A percentile compares a stretch with the other conserved stretches of the same genome.
Evolutionary conservation across 768 basidiomycete genomes (phyloP).

Genomic region (Antrodiella citrinella): DNA sequence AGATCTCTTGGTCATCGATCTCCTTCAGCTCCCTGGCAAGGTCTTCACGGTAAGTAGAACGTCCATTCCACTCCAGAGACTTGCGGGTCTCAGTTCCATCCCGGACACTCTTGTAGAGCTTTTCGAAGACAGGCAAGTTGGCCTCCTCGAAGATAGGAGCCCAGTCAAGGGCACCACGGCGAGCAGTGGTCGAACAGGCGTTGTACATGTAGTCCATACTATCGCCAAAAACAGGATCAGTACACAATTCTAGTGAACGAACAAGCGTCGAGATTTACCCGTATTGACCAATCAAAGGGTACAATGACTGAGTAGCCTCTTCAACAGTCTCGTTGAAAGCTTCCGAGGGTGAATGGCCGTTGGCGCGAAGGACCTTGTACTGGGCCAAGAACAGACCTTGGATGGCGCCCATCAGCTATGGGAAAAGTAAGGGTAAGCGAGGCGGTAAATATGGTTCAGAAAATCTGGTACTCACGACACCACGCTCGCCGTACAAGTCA

Average conservation of each 20-base stretch:
- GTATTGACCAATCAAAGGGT: slow-evolving; percentile 92
- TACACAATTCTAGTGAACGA: background rate
- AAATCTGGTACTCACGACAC: slow-evolving; percentile 83
- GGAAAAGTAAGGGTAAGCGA: slow-evolving; percentile 1
- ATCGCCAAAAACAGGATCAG: slow-evolving; percentile 25
- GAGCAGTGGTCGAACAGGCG: slow-evolving; percentile 98
- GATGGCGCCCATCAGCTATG: slow-evolving; percentile 92
- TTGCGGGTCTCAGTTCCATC: slow-evolving; percentile 97
- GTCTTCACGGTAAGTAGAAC: slow-evolving; percentile 87
- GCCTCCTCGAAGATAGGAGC: slow-evolving; percentile 93
- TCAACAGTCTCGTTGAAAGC: slow-evolving; percentile 99
- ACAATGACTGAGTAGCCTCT: slow-evolving; percentile 98
- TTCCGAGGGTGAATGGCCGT: slow-evolving; percentile 95
- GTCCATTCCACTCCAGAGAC: slow-evolving; percentile 91
- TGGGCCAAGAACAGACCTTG: slow-evolving; percentile 99
- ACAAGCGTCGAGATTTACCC: slow-evolving; percentile 61
- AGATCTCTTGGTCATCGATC: slow-evolving; percentile 98
- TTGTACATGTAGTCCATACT: slow-evolving; percentile 99
- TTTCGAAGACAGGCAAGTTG: slow-evolving; percentile 90
- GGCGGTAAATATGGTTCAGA: background rate
- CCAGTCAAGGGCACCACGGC: slow-evolving; percentile 99
- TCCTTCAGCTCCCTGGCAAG: slow-evolving; percentile 87
- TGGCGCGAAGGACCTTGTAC: slow-evolving; percentile 94
- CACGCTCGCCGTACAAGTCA: slow-evolving; percentile 98
- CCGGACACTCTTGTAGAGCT: slow-evolving; percentile 89